phyloP scores from a whole-genome alignment of 371 early-diverging fungal species.

The Zancudomyces culisetae region DNA sequence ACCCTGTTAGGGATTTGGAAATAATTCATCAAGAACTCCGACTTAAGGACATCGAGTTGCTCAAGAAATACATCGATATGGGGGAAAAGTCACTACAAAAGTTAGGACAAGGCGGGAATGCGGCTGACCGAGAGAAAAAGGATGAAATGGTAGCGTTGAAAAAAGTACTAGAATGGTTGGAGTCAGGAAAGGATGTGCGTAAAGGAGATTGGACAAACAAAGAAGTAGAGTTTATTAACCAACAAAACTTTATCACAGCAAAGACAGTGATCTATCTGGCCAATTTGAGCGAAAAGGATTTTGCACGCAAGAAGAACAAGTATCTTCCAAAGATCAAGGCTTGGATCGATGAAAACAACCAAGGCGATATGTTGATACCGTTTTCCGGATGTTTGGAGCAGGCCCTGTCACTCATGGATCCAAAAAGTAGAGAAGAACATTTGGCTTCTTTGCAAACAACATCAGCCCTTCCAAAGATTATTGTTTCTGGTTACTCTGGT shows the following conservation, averaged over 20 bases:
- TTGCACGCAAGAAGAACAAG: conserved; percentile 78
- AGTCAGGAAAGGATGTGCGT: conserved; percentile 63
- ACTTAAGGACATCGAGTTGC: conserved; percentile 82
- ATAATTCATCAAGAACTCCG: conserved; percentile 94
- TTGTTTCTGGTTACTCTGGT: conserved; percentile 76
- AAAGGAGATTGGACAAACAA: conserved; percentile 77
- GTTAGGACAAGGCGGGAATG: conserved; percentile 53
- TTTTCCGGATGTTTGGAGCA: conserved; percentile 70
- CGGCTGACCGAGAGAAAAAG: conserved; percentile 75
- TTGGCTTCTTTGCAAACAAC: conserved; percentile 35
- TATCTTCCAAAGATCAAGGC: conserved; percentile 69
- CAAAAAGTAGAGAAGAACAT: conserved; percentile 26
- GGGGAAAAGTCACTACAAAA: conserved; percentile 35
- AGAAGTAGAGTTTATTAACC: conserved; percentile 85
- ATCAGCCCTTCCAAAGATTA: conserved; percentile 76
- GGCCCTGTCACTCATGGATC: conserved; percentile 8
- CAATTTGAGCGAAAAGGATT: conserved; percentile 84
- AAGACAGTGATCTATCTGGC: conserved; percentile 96
- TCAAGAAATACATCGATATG: conserved; percentile 45
- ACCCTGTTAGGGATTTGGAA: conserved; percentile 88
- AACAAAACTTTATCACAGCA: conserved; percentile 81
- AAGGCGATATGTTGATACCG: conserved; percentile 77
- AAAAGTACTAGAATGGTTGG: conserved; percentile 57
- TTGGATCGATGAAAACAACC: conserved; percentile 78
- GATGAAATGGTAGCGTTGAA: conserved; percentile 58